Evolutionary conservation across 2,329 filamentous ascomycete species (phyloP).

Genomic region (Incumbomyces lentus): DNA sequence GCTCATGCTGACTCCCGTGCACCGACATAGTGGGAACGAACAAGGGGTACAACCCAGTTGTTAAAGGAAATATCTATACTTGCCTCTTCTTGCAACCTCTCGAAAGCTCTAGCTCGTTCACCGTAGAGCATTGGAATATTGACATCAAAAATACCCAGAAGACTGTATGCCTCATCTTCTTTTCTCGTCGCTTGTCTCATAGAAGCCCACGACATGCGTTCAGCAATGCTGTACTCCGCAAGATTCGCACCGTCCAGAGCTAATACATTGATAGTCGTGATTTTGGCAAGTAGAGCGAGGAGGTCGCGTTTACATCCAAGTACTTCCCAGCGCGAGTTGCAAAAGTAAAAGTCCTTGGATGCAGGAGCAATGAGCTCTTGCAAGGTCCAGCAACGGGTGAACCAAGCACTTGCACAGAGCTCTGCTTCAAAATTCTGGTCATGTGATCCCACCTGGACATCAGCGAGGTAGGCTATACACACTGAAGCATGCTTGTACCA

Average conservation of each 20-base stretch:
- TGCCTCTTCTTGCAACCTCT: conserved; percentile 13
- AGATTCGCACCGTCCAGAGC: conserved; percentile 17
- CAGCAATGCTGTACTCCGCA: conserved; percentile 18
- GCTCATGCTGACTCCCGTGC: too few species aligned
- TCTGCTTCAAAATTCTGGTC: too few species aligned
- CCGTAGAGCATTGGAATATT: conserved; percentile 37
- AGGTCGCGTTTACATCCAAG: conserved; percentile 23
- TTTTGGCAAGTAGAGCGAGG: conserved; percentile 16
- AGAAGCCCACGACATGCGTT: conserved; percentile 34
- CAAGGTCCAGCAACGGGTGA: conserved; percentile 5
- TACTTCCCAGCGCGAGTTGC: conserved; percentile 10
- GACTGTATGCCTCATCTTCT: conserved; percentile 35
- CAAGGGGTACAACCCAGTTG: too few species aligned
- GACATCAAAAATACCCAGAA: conserved; percentile 35
- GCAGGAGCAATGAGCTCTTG: conserved; percentile 7
- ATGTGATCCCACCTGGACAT: neutral
- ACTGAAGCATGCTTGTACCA: conserved; percentile 14
- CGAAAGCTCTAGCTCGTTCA: conserved; percentile 20
- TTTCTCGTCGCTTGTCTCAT: conserved; percentile 23
- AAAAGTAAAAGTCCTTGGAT: neutral
- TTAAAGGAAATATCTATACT: too few species aligned
- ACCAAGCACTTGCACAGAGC: conserved; percentile 9
- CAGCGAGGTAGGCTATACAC: conserved; percentile 15
- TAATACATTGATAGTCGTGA: conserved; percentile 17
- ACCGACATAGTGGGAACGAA: too few species aligned